Evolutionary conservation across 1,139 yeast genomes (phyloP).

Genomic region (Saccharomyces hybrid): DNA sequence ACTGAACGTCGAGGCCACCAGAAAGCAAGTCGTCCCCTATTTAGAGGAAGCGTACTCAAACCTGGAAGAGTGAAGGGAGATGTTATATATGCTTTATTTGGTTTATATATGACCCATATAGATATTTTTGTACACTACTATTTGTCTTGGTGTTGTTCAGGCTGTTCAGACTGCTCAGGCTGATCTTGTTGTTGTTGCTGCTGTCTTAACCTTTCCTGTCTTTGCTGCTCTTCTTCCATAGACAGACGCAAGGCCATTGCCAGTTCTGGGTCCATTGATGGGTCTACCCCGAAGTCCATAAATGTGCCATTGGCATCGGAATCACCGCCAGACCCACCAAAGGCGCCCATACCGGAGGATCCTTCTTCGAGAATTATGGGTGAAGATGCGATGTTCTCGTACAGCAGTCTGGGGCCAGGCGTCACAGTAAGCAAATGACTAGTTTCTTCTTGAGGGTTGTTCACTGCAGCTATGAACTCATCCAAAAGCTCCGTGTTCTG

Average conservation of each 20-base stretch:
- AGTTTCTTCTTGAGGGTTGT: constrained; percentile 48
- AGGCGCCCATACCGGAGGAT: constrained; percentile 17
- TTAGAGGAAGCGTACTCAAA: constrained; percentile 15
- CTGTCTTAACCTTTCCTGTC: constrained; percentile 34
- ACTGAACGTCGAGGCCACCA: constrained; percentile 50
- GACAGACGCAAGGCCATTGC: constrained; percentile 71
- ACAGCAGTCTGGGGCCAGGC: constrained; percentile 78
- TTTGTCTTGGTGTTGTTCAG: constrained; percentile 1
- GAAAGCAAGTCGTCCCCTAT: constrained; percentile 80
- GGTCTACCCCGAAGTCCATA: constrained; percentile 66
- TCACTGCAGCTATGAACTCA: constrained; percentile 68
- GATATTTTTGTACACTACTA: neutral
- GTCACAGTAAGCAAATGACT: constrained; percentile 82
- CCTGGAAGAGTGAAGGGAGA: neutral
- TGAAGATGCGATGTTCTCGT: constrained; percentile 30
- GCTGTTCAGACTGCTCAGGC: neutral
- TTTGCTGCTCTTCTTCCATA: constrained; percentile 38
- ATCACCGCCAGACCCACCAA: constrained; percentile 34
- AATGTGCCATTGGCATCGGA: constrained; percentile 35
- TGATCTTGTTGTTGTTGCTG: constrained; percentile 13
- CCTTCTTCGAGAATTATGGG: constrained; percentile 32
- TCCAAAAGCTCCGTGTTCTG: constrained; percentile 73
- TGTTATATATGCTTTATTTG: neutral
- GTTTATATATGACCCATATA: neutral
- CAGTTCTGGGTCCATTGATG: constrained; percentile 92